phyloP scores from a whole-genome alignment of 495 filamentous ascomycete species.

The Penicillium odoratum region DNA sequence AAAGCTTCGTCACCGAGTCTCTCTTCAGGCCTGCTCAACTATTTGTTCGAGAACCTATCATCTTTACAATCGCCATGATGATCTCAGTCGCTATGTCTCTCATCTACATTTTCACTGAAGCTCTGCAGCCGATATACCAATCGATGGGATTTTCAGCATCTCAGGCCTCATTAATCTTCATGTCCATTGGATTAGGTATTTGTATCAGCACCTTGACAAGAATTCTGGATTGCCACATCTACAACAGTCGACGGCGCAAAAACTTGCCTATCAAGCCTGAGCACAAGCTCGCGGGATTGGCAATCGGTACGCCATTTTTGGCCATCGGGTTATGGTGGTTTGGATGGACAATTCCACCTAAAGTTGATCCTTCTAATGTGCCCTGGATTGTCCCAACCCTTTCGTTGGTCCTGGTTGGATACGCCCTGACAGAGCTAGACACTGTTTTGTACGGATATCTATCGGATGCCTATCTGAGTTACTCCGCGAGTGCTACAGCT shows the following conservation, averaged over 20 bases:
- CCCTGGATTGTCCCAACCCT: conserved; percentile 47
- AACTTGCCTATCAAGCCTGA: conserved; percentile 39
- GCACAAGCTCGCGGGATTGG: conserved; percentile 51
- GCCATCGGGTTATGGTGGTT: conserved; percentile 53
- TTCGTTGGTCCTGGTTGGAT: conserved; percentile 47
- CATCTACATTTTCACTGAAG: conserved; percentile 58
- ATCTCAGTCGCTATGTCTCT: conserved; percentile 47
- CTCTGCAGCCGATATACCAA: conserved; percentile 45
- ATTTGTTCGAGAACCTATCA: conserved; percentile 51
- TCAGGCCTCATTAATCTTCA: conserved; percentile 44
- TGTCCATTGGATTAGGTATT: conserved; percentile 47
- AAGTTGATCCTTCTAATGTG: conserved; percentile 12
- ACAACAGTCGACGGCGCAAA: conserved; percentile 25
- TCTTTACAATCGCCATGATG: conserved; percentile 47
- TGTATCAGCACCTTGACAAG: conserved; percentile 43
- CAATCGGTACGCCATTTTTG: conserved; percentile 45
- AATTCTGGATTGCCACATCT: conserved; percentile 39
- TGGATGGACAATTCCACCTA: conserved; percentile 52
- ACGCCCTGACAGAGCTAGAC: conserved; percentile 51
- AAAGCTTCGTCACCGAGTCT: conserved; percentile 38
- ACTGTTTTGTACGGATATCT: conserved; percentile 52
- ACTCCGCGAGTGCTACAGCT: conserved; percentile 52
- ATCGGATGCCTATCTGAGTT: conserved; percentile 52
- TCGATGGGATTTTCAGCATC: conserved; percentile 38
- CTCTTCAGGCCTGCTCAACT: conserved; percentile 46